Percentiles rank a stretch among this genome's conserved stretches.
These are phyloP conservation scores for Candida silvatica DNA, from an alignment of 805 yeast genomes.

Conservation along the genomic window DNA sequence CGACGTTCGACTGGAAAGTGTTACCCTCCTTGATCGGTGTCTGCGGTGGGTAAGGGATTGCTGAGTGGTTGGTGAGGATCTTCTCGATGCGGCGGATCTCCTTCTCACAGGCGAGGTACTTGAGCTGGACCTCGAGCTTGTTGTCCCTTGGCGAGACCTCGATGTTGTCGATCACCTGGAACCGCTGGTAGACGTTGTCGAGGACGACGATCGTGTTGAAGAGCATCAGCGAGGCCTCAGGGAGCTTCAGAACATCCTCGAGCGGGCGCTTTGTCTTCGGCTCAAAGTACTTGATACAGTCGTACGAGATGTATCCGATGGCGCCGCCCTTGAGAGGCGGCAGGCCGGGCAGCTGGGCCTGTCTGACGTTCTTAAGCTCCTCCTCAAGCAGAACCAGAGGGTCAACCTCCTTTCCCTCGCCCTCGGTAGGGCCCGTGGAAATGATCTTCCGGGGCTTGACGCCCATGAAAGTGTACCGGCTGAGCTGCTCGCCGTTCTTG, in stretches of 20 bases:
- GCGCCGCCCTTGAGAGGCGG: slow-evolving; percentile 93
- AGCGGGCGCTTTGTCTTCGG: slow-evolving; percentile 75
- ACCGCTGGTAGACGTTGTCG: slow-evolving; percentile 90
- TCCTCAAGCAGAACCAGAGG: slow-evolving; percentile 70
- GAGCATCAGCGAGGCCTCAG: slow-evolving; percentile 89
- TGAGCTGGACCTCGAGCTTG: slow-evolving; percentile 27
- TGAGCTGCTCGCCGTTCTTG: slow-evolving; percentile 79
- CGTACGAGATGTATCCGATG: slow-evolving; percentile 91
- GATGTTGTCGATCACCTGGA: slow-evolving; percentile 82
- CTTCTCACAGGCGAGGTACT: slow-evolving; percentile 44
- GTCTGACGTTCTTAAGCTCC: slow-evolving; percentile 57
- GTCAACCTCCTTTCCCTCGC: slow-evolving; percentile 56
- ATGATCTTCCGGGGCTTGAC: slow-evolving; percentile 74
- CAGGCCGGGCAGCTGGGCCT: slow-evolving; percentile 74
- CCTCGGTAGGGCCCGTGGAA: slow-evolving; percentile 66
- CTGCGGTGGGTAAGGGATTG: slow-evolving; percentile 64
- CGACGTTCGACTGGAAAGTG: slow-evolving; percentile 78
- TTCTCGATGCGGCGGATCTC: slow-evolving; percentile 49
- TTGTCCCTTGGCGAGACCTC: slow-evolving; percentile 30
- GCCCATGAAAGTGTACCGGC: slow-evolving; percentile 89
- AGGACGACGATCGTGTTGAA: slow-evolving; percentile 85
- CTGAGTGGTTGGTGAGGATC: slow-evolving; percentile 35
- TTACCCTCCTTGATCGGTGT: slow-evolving; percentile 60
- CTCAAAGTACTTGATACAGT: slow-evolving; percentile 94
- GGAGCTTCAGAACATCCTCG: slow-evolving; percentile 74